A percentile compares a stretch with the other conserved stretches of the same genome.
These are phyloP conservation scores for Schwanniomyces yamadae DNA, from an alignment of 805 yeast genomes.

Conservation along the genomic window DNA sequence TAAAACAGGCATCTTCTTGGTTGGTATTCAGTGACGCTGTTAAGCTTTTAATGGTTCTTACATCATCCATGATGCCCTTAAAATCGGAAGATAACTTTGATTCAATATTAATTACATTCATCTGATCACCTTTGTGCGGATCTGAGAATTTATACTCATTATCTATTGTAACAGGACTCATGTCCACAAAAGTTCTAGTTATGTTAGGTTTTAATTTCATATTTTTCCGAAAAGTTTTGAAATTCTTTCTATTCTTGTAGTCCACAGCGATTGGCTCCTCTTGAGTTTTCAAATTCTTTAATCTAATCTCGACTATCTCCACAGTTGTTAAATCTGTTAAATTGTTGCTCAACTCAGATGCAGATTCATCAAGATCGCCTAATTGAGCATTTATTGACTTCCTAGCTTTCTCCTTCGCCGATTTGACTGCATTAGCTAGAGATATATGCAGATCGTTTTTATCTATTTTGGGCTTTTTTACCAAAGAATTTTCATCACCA, in stretches of 20 bases:
- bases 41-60: slow-evolving; percentile 4
- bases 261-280: background rate
- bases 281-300: slow-evolving; percentile 8
- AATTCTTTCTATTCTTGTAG: slow-evolving; percentile 23
- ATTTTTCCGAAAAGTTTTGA: slow-evolving; percentile 30
- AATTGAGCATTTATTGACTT: slow-evolving; percentile 22
- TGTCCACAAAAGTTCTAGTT: slow-evolving; percentile 19
- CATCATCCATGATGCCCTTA: slow-evolving; percentile 16
- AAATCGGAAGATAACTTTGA: slow-evolving; percentile 14
- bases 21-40: background rate
- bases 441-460: slow-evolving; percentile 14
- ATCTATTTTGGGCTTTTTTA: background rate
- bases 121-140: background rate
- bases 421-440: slow-evolving; percentile 29
- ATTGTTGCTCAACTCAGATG: slow-evolving; percentile 11
- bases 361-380: slow-evolving; percentile 17
- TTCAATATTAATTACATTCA: slow-evolving; percentile 5
- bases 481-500: background rate
- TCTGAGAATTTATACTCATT: slow-evolving; percentile 2
- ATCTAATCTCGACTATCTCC: slow-evolving; percentile 24
- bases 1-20: background rate
- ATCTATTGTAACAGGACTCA: slow-evolving; percentile 9
- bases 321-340: slow-evolving; percentile 29
- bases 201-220: slow-evolving; percentile 16
- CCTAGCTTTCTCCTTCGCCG: slow-evolving; percentile 23